phyloP scores from a whole-genome alignment of 2,329 filamentous ascomycete species.

The Capronia epimyces region DNA sequence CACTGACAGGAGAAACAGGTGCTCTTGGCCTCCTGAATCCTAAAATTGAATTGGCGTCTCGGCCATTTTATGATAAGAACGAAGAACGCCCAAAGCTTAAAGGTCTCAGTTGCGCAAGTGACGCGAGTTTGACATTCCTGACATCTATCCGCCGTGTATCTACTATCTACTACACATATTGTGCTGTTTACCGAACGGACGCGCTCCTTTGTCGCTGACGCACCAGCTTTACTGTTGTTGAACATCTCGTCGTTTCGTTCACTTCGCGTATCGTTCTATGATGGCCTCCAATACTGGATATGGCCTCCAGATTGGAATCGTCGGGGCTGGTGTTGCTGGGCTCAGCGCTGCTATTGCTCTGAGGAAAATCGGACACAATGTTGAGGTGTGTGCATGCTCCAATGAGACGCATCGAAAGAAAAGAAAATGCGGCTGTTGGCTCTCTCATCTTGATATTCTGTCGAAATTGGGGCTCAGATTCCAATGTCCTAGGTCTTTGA shows the following conservation, averaged over 20 bases:
- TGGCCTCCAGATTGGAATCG: conserved; percentile 27
- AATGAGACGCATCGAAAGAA: background rate
- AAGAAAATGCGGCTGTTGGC: background rate
- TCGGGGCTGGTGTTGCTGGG: conserved; percentile 36
- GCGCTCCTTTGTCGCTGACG: background rate
- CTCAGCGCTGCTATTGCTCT: conserved; percentile 34
- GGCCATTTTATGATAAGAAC: background rate
- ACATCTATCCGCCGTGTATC: background rate
- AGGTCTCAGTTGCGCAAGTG: background rate
- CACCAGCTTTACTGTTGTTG: background rate
- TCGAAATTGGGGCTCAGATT: background rate
- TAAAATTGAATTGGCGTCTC: background rate
- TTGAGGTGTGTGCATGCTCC: conserved; percentile 29
- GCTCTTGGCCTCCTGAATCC: conserved; percentile 9
- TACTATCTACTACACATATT: too few species aligned
- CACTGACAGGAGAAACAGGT: conserved; percentile 1
- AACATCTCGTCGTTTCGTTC: background rate
- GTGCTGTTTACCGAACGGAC: background rate
- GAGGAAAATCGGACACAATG: conserved; percentile 33
- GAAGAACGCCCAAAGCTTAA: background rate
- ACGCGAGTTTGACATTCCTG: background rate
- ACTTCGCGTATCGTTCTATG: background rate
- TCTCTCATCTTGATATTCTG: background rate
- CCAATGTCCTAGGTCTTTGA: conserved; percentile 30
- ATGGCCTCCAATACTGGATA: background rate